phyloP scores from a whole-genome alignment of 768 basidiomycete genomes.

The Coprinopsis cinerea region DNA sequence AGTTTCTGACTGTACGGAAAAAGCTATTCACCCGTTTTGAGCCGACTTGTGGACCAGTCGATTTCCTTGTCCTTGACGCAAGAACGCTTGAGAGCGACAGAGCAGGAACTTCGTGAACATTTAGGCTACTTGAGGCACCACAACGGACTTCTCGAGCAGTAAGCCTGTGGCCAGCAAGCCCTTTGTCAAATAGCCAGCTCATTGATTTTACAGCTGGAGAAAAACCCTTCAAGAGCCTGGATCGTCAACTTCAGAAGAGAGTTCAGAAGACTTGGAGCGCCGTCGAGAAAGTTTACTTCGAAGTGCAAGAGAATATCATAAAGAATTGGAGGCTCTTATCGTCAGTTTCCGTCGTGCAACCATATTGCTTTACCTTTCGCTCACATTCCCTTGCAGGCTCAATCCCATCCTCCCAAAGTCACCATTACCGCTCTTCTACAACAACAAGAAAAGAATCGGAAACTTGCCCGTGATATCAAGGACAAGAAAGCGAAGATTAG shows the following conservation, averaged over 20 bases:
- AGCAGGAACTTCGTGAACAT: slow-evolving; percentile 32
- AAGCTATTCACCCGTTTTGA: slow-evolving; percentile 36
- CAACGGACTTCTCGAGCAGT: slow-evolving; percentile 32
- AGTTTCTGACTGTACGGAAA: background rate
- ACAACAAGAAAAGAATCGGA: slow-evolving; percentile 32
- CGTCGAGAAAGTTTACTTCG: slow-evolving; percentile 34
- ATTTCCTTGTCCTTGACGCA: slow-evolving; percentile 26
- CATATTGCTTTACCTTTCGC: background rate
- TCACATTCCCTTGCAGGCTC: slow-evolving; percentile 21
- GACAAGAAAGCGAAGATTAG: slow-evolving; percentile 38
- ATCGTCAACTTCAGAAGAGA: slow-evolving; percentile 18
- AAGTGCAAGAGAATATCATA: slow-evolving; percentile 44
- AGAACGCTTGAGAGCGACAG: slow-evolving; percentile 27
- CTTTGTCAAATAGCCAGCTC: background rate
- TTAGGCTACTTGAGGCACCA: slow-evolving; percentile 31
- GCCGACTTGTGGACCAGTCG: slow-evolving; percentile 25
- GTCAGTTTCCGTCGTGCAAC: slow-evolving; percentile 17
- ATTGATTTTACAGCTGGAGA: slow-evolving; percentile 30
- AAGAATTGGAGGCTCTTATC: slow-evolving; percentile 29
- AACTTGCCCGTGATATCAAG: slow-evolving; percentile 32
- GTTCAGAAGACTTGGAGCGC: slow-evolving; percentile 27
- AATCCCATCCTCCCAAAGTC: slow-evolving; percentile 24
- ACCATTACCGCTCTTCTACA: slow-evolving; percentile 33
- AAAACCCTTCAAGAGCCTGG: slow-evolving; percentile 20
- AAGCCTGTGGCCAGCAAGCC: slow-evolving; percentile 8